Evolutionary conservation across 1,284 basidiomycete genomes (phyloP).

Genomic region (Malassezia restricta): DNA sequence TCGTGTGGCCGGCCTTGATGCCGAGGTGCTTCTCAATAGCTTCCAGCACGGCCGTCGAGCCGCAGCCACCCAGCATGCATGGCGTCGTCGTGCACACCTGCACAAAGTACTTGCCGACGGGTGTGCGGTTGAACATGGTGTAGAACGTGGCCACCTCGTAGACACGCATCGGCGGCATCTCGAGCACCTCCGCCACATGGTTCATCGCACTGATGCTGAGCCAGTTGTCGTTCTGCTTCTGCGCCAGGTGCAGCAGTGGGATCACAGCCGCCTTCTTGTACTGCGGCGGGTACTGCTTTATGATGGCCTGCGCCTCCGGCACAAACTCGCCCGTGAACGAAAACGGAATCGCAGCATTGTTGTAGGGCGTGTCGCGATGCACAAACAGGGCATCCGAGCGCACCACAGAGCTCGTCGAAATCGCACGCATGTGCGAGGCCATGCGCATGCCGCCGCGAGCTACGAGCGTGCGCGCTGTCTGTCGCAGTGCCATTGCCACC

Average conservation of each 20-base stretch:
- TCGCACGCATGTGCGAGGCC: slow-evolving; percentile 15
- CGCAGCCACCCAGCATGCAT: slow-evolving; percentile 81
- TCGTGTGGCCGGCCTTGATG: slow-evolving; percentile 76
- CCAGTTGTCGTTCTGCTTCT: slow-evolving; percentile 96
- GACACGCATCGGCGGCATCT: slow-evolving; percentile 95
- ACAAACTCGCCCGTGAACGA: slow-evolving; percentile 69
- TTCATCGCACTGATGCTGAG: slow-evolving; percentile 99
- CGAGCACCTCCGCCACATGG: slow-evolving; percentile 72
- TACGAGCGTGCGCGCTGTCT: slow-evolving; percentile 1
- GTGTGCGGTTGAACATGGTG: slow-evolving; percentile 77
- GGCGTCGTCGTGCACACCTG: slow-evolving; percentile 99
- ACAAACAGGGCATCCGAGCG: slow-evolving; percentile 42
- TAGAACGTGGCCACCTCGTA: slow-evolving; percentile 99
- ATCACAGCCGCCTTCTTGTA: slow-evolving; percentile 94
- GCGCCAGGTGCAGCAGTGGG: slow-evolving; percentile 86
- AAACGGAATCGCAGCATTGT: slow-evolving; percentile 65
- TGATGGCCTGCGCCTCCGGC: slow-evolving; percentile 75
- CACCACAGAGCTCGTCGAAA: slow-evolving; percentile 23
- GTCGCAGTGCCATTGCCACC: slow-evolving; percentile 11
- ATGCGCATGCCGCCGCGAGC: background rate
- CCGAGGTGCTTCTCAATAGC: slow-evolving; percentile 73
- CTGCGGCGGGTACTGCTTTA: slow-evolving; percentile 83
- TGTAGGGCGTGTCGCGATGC: slow-evolving; percentile 83
- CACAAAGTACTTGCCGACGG: slow-evolving; percentile 84
- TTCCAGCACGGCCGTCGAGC: slow-evolving; percentile 73